A percentile compares a stretch with the other conserved stretches of the same genome.
Conservation (phyloP, 2,329 filamentous ascomycete genomes). For the Alternaria brassicicola region DNA sequence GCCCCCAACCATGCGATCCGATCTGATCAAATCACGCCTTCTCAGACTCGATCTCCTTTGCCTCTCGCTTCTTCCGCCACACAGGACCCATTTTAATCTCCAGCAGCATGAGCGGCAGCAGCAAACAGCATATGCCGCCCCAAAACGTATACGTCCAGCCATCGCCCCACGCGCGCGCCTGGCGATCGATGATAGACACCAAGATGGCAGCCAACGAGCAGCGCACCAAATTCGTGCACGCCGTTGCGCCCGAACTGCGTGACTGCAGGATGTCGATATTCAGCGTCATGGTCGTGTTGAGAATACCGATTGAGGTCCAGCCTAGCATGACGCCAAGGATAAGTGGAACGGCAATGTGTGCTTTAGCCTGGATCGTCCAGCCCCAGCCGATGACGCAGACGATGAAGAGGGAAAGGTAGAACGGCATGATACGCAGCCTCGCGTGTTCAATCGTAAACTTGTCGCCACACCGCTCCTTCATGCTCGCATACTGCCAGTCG, state of each 20-base stretch:
- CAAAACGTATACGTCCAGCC: slow-evolving; percentile 40
- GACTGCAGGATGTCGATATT: slow-evolving; percentile 39
- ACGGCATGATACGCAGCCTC: slow-evolving; percentile 35
- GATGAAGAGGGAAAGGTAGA: slow-evolving; percentile 34
- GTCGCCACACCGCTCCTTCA: slow-evolving; percentile 28
- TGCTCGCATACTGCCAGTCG: slow-evolving; percentile 57
- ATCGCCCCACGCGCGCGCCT: slow-evolving; percentile 26
- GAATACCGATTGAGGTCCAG: slow-evolving; percentile 35
- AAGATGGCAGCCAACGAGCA: slow-evolving; percentile 35
- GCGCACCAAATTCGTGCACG: slow-evolving; percentile 36
- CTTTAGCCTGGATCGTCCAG: slow-evolving; percentile 29
- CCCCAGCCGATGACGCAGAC: slow-evolving; percentile 36
- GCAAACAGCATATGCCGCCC: slow-evolving; percentile 27
- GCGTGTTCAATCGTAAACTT: slow-evolving; percentile 39
- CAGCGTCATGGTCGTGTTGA: slow-evolving; percentile 41
- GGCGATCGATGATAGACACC: slow-evolving; percentile 35
- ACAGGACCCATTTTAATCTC: slow-evolving; percentile 35
- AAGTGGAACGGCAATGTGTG: slow-evolving; percentile 32
- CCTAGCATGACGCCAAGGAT: slow-evolving; percentile 31
- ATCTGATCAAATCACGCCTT: slow-evolving; percentile 2
- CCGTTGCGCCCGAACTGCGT: slow-evolving; percentile 32
- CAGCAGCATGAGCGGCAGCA: slow-evolving; percentile 37
- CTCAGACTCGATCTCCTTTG: slow-evolving; percentile 18
- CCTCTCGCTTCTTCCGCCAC: slow-evolving; percentile 32
- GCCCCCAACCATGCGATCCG: too few species aligned